Evolutionary conservation across 2,329 filamentous ascomycete species (phyloP).

Genomic region (Geosmithia morbida): DNA sequence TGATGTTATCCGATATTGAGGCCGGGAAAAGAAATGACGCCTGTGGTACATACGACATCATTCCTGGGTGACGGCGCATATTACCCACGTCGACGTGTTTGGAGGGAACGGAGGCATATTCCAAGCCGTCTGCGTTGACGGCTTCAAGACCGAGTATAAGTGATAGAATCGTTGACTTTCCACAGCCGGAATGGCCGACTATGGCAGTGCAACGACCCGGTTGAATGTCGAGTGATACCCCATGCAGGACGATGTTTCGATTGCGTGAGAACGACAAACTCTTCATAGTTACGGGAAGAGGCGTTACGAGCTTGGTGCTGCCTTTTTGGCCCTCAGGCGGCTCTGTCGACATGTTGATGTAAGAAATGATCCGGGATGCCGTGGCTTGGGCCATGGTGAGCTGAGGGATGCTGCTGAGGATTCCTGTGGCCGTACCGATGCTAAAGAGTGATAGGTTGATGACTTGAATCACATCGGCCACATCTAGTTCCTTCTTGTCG

Average conservation of each 20-base stretch:
- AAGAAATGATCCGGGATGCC: slow-evolving; percentile 56
- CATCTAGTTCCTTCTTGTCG: slow-evolving; percentile 25
- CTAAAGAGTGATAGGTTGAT: slow-evolving; percentile 77
- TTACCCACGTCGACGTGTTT: slow-evolving; percentile 41
- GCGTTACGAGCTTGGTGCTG: slow-evolving; percentile 8
- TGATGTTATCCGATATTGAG: slow-evolving; percentile 67
- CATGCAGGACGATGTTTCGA: slow-evolving; percentile 37
- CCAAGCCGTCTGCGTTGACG: slow-evolving; percentile 24
- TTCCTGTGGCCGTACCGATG: slow-evolving; percentile 54
- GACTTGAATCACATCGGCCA: slow-evolving; percentile 53
- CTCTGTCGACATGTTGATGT: slow-evolving; percentile 42
- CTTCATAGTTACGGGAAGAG: slow-evolving; percentile 29
- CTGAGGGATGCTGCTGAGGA: slow-evolving; percentile 66
- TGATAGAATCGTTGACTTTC: slow-evolving; percentile 73
- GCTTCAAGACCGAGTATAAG: slow-evolving; percentile 61
- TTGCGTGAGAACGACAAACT: slow-evolving; percentile 50
- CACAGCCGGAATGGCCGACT: slow-evolving; percentile 75
- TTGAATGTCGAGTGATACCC: slow-evolving; percentile 51
- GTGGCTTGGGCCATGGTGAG: slow-evolving; percentile 61
- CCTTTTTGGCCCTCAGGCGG: slow-evolving; percentile 45
- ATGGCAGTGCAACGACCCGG: slow-evolving; percentile 58
- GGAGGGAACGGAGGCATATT: slow-evolving; percentile 44
- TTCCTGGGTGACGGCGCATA: slow-evolving; percentile 30
- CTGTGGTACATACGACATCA: slow-evolving; percentile 57
- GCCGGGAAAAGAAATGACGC: slow-evolving; percentile 63